Conservation (phyloP, 2,329 filamentous ascomycete genomes). For the Purpureocillium lavendulum region DNA sequence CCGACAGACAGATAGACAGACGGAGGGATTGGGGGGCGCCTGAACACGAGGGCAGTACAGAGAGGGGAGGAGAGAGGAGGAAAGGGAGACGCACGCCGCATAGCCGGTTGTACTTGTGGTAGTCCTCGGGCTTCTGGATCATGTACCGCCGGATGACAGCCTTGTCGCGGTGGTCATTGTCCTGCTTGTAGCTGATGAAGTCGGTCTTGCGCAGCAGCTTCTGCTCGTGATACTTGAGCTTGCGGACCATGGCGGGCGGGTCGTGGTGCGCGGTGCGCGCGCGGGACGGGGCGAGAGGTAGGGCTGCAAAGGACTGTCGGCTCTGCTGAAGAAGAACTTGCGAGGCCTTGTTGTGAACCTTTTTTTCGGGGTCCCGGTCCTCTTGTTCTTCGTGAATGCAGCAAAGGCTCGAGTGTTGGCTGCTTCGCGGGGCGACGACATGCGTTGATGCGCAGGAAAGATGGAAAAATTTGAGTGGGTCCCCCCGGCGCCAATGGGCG, state of each 20-base stretch:
- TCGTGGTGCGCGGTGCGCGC: background rate
- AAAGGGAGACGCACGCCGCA: conserved; percentile 49
- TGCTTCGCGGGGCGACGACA: too few relatives aligned
- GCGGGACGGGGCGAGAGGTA: background rate
- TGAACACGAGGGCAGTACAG: too few relatives aligned
- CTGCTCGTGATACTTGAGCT: conserved; percentile 95
- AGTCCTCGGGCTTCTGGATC: conserved; percentile 84
- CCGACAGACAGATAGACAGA: too few relatives aligned
- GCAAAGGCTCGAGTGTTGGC: too few relatives aligned
- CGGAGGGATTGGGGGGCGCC: too few relatives aligned
- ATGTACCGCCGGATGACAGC: conserved; percentile 76
- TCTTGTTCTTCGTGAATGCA: too few relatives aligned
- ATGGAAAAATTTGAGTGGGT: conserved; percentile 1
- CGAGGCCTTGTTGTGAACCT: too few relatives aligned
- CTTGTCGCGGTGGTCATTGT: conserved; percentile 78
- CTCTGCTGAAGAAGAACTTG: too few relatives aligned
- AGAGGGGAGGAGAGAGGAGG: conserved; percentile 3
- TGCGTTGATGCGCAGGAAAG: background rate
- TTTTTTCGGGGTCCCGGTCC: too few relatives aligned
- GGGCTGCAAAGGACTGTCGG: too few relatives aligned
- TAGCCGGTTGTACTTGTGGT: conserved; percentile 57
- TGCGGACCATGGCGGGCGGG: conserved; percentile 69
- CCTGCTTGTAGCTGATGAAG: conserved; percentile 88
- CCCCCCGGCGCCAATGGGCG: background rate
- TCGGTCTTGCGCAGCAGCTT: conserved; percentile 91